Conservation (phyloP, 108 stramenopile species). For the Nannochloropsis salina region DNA sequence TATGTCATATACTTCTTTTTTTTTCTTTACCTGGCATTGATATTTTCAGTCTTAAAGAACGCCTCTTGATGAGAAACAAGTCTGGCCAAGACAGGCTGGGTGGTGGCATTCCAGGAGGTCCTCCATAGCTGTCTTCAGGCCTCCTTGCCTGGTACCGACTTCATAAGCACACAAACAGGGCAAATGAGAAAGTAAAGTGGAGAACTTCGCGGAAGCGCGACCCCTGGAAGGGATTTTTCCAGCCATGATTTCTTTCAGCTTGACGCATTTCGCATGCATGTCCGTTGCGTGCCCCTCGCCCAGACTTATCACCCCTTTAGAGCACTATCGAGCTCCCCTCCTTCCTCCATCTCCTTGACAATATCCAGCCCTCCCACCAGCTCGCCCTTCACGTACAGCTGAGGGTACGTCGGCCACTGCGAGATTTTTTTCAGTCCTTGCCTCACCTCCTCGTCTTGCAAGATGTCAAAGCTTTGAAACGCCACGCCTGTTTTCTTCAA, state of each 20-base stretch:
- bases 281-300: not conserved
- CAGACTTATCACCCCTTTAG: slow-evolving; percentile 22
- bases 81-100: too few species aligned
- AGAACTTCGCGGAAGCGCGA: too few species aligned
- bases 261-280: not conserved
- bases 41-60: too few species aligned
- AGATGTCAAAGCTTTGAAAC: slow-evolving; percentile 79
- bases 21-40: not conserved
- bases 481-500: slow-evolving; percentile 58
- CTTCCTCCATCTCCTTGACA: slow-evolving; percentile 72
- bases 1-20: not conserved
- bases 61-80: too few species aligned
- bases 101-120: too few species aligned
- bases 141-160: not conserved
- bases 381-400: slow-evolving; percentile 73
- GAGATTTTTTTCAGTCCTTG: slow-evolving; percentile 74
- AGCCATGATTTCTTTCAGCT: not conserved
- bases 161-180: too few species aligned
- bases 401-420: slow-evolving; percentile 58
- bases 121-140: not conserved
- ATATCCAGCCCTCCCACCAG: slow-evolving; percentile 86
- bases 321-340: slow-evolving; percentile 63
- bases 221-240: too few species aligned
- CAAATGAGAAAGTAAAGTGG: too few species aligned
- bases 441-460: slow-evolving; percentile 70